Conservation (phyloP, 352 stramenopile species). For the Phytophthora sp. region DNA sequence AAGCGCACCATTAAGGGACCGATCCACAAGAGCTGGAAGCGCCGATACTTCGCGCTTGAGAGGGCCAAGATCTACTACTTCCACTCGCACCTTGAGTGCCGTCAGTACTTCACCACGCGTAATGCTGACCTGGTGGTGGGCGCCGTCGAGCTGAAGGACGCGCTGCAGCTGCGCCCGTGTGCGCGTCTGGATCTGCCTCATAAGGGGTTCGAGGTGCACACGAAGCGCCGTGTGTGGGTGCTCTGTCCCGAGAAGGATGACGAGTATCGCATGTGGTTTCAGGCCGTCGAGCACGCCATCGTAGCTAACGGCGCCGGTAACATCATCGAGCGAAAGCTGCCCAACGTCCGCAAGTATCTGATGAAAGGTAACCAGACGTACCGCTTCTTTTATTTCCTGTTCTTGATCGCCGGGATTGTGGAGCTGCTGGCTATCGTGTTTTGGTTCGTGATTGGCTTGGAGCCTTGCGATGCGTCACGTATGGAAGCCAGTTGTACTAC, state of each 20-base stretch:
- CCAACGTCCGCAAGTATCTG: slow-evolving; percentile 89
- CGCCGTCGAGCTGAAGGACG: slow-evolving; percentile 85
- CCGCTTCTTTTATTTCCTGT: slow-evolving; percentile 82
- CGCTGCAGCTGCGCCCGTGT: slow-evolving; percentile 81
- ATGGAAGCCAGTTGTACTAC: slow-evolving; percentile 61
- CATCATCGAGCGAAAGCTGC: slow-evolving; percentile 87
- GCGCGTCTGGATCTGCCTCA: slow-evolving; percentile 81
- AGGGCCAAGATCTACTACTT: slow-evolving; percentile 92
- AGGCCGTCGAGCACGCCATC: slow-evolving; percentile 80
- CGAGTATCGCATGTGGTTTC: slow-evolving; percentile 89
- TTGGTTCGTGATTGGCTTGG: slow-evolving; percentile 80
- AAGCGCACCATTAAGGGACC: slow-evolving; percentile 89
- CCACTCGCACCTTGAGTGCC: slow-evolving; percentile 84
- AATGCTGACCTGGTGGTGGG: slow-evolving; percentile 84
- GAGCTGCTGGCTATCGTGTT: slow-evolving; percentile 80
- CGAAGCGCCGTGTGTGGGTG: slow-evolving; percentile 88
- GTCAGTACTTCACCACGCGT: slow-evolving; percentile 87
- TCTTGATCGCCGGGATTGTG: slow-evolving; percentile 71
- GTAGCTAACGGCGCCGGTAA: slow-evolving; percentile 78
- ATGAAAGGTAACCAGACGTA: slow-evolving; percentile 89
- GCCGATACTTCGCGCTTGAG: slow-evolving; percentile 86
- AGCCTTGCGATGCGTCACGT: slow-evolving; percentile 74
- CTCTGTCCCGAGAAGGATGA: slow-evolving; percentile 86
- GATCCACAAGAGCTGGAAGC: slow-evolving; percentile 89
- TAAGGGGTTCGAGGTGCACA: slow-evolving; percentile 85